Base-by-base conservation (phyloP, 2,329 filamentous ascomycete species). In the Paecilomyces fulvus region DNA sequence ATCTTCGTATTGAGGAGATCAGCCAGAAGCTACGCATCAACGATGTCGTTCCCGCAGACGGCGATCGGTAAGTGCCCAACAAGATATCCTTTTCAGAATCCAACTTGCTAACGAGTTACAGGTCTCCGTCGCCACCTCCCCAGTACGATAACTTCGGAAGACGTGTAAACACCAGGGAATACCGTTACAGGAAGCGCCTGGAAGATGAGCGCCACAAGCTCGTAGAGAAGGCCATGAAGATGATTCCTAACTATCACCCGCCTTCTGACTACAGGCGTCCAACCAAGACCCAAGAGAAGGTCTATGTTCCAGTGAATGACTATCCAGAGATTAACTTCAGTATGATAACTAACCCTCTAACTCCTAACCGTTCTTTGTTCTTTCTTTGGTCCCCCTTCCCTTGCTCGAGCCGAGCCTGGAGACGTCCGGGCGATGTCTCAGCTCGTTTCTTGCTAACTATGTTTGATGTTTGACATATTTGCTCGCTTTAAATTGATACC, bases 291-390 rank as follows among this genome's bases (percentile, higher is more conserved):
- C 94, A 99, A 79, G 94, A 99, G 83, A 99, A 99, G 83, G 95
- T 99, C 88, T 99, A 99, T 75, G 94, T 99, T 76, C 94, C 94
- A 75, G 94, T 99, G 80, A 99, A 99, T 85, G 94, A 99, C 78
- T 99, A 99, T 77, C 94, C 94, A 83, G 94, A 99, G 78, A 97
- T 99, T 87, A 99, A 99, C 88, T 99, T 99, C 90, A 99, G 94
- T 99, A 96, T 92, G 92, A 92, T 94, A 92, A 87, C 92, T 96
- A 96, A 96, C 90, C 91, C 90, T 91, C 85, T 86, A 87, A 89
- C 85, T 82, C 83, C 85, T 88, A 87, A 88, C 76, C 71, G 74
- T 77, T 72, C 70, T 63, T 62, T 67, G 69, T 66, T 63, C 62
- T 67, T 60, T 65, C 57, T 46, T 57, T 55, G 20, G 72, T 63